Conservation (phyloP, 139 green algal genomes). For the Micractinium sp. region DNA sequence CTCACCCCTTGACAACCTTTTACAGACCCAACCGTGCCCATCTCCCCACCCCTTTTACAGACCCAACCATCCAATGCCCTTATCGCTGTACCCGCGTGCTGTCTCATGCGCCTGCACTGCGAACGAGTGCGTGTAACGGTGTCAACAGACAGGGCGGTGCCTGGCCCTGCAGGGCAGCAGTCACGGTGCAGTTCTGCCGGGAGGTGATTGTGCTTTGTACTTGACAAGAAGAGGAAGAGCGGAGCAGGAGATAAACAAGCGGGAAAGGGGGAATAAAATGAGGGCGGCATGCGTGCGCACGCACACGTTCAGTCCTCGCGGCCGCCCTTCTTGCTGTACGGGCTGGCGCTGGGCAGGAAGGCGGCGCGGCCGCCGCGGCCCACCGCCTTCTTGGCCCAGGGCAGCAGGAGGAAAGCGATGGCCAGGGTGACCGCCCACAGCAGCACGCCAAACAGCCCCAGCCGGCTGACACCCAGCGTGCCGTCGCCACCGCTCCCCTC, state of each 20-base stretch:
- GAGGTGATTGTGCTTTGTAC: background rate
- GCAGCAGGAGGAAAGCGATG: conserved; percentile 6
- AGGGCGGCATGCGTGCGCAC: background rate
- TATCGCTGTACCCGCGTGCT: too few species aligned
- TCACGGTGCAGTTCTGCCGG: too few species aligned
- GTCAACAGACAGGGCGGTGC: too few species aligned
- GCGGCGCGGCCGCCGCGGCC: background rate
- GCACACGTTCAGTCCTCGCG: conserved; percentile 16
- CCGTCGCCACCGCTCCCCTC: background rate
- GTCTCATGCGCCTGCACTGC: too few species aligned
- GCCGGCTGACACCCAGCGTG: conserved; percentile 1
- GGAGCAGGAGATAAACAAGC: background rate
- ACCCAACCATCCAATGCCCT: too few species aligned
- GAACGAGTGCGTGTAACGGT: too few species aligned
- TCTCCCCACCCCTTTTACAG: too few species aligned
- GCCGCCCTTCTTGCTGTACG: conserved; percentile 7
- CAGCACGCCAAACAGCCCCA: conserved; percentile 16
- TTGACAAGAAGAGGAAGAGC: background rate
- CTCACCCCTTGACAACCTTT: too few species aligned
- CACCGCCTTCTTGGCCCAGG: background rate
- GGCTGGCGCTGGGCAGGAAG: background rate
- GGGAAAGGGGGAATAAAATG: background rate
- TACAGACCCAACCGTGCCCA: too few species aligned
- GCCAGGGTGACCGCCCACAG: conserved; percentile 22
- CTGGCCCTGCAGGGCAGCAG: too few species aligned